Evolutionary conservation across 2,329 filamentous ascomycete species (phyloP).

Genomic region (Calonectria ilicicola): DNA sequence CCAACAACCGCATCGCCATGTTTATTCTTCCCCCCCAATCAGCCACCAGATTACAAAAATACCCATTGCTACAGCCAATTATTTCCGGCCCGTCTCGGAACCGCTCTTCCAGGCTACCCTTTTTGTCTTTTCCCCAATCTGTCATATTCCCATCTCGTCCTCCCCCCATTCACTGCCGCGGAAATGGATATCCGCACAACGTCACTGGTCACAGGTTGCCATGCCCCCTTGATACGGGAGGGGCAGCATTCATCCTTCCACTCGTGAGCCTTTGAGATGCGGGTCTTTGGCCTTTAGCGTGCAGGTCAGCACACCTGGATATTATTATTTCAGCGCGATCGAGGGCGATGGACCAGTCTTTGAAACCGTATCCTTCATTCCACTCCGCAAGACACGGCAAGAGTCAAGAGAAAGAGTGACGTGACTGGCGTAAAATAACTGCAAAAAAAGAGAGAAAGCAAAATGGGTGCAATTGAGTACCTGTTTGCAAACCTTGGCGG

Average conservation of each 20-base stretch:
- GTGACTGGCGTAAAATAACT: not conserved
- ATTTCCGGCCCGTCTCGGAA: not conserved
- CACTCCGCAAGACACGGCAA: not conserved
- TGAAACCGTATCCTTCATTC: not conserved
- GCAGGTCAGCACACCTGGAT: constrained; percentile 32
- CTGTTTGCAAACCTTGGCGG: constrained; percentile 19
- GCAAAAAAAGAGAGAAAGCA: not conserved
- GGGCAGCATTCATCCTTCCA: not conserved
- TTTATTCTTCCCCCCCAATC: not conserved
- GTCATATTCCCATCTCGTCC: not conserved
- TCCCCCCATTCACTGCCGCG: constrained; percentile 7
- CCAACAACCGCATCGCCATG: not conserved
- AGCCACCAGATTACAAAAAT: not conserved
- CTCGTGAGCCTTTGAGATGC: not conserved
- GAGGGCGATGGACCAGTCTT: not conserved
- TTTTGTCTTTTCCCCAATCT: not conserved
- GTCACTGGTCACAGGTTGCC: constrained; percentile 20
- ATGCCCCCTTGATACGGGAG: not conserved
- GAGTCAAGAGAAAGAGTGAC: not conserved
- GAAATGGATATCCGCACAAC: constrained; percentile 29
- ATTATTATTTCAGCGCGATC: constrained; percentile 26
- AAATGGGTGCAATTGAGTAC: constrained; percentile 24
- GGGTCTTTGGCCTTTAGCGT: constrained; percentile 7
- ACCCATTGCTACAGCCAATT: not conserved
- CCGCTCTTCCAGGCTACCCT: not conserved